Base-by-base conservation (phyloP, 176 grass and related monocot genomes). In the Luzula sylvatica region DNA sequence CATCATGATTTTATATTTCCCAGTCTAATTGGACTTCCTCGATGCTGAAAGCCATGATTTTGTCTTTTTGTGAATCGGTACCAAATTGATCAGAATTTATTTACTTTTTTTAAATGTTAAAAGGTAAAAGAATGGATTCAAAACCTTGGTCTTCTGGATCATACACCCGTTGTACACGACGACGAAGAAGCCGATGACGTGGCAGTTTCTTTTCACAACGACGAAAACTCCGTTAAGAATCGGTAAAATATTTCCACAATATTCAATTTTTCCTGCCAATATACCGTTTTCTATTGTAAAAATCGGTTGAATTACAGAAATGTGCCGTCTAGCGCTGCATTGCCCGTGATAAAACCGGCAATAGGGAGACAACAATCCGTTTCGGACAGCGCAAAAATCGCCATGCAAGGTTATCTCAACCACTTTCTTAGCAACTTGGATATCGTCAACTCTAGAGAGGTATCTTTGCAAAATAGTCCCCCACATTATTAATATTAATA, bases 41-140 rank as follows among this genome's bases (percentile, higher is more conserved):
- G 8, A 52, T 8, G 20, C 20, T 24, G 20, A 52, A 52, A 9
- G 22, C 21, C 16, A 15, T 7, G 17, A 38, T 20, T 56, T 3
- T 18, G 15, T 4, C 53, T 38, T 17, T 3, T 56, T 56, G 1
- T 3, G 53, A 15, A 18, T 17, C 29, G 11, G 38, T 17, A 11
- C 35, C 35, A 57, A 40, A 9, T 40, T 5, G 13, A 17, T 40
- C 8, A 12, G 18, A 22, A 58, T 41, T 40, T 38, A 18, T 42
- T n/a, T n/a, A n/a, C n/a, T n/a, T n/a, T n/a, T n/a, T 11, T 32
- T 49, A 46, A 58, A 49, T 56, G 16, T 50, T 51, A 65, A 27
- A 84, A 90, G 86, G 80, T 93, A 46, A 93, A 81, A 78, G 81
- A 93, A 75, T 93, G 87, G 81, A 61, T 93, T 77, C 87, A 93